Evolutionary conservation across 169 alveolate genomes (phyloP).

Genomic region (Eimeria sp.): DNA sequence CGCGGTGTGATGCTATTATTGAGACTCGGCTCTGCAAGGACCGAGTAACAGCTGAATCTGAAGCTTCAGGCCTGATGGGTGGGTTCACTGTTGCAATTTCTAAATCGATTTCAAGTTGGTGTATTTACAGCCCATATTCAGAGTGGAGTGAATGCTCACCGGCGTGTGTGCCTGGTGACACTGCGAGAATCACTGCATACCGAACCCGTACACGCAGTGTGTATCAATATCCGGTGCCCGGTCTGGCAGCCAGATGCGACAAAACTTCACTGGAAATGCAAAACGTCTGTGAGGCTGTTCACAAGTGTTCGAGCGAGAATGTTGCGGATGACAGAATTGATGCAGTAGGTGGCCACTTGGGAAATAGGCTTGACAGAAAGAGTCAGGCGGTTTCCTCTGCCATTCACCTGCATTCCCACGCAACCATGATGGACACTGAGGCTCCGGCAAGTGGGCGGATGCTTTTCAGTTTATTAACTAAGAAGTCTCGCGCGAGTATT

Average conservation of each 20-base stretch:
- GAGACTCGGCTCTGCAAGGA: conserved; percentile 54
- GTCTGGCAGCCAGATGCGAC: conserved; percentile 60
- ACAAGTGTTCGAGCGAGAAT: neutral
- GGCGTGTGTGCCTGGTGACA: conserved; percentile 4
- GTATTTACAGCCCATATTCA: conserved; percentile 58
- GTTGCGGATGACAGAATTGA: conserved; percentile 4
- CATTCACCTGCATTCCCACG: conserved; percentile 36
- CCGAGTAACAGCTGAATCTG: conserved; percentile 19
- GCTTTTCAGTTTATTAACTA: neutral
- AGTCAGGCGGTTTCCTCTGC: neutral
- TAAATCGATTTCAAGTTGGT: neutral
- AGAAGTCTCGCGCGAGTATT: neutral
- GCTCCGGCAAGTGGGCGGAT: neutral
- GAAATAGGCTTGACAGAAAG: neutral
- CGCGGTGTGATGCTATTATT: neutral
- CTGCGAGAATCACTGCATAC: neutral
- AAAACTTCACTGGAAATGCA: neutral
- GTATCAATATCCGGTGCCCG: conserved; percentile 67
- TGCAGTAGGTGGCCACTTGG: neutral
- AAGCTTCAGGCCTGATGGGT: conserved; percentile 34
- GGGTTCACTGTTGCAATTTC: conserved; percentile 48
- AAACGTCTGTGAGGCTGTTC: conserved; percentile 22
- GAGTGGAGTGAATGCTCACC: conserved; percentile 65
- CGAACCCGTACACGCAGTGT: conserved; percentile 58
- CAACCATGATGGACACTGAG: neutral